Evolutionary conservation across 1,284 basidiomycete species (phyloP), one percentile per base, ranked within the genome.

Genomic region (Veloboletus limbatus): DNA sequence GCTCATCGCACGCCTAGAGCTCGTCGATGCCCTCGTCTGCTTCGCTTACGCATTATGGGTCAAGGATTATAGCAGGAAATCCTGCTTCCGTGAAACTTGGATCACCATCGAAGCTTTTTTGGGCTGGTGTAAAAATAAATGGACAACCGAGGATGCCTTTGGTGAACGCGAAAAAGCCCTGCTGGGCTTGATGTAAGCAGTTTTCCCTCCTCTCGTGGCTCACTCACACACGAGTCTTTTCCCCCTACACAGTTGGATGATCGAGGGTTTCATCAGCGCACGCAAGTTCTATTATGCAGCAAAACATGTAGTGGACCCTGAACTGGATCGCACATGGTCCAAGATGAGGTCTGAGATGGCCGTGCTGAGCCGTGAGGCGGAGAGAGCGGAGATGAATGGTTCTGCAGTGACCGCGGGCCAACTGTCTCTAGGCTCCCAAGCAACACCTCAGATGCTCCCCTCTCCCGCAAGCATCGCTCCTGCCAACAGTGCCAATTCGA

Each of bases 21-120:
- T 84, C 33, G 65, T 87, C 33, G 85, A 88, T 62, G 81, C 84
- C 30, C 73, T 88, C 43, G 69, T 88, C 33, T 82, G 79, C 66
- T 88, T 88, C 63, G 76, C 82, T 4, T 88, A 87, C 62, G 76
- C 82, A 2, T 70, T 84, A 47, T 88, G 85, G 85, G 76, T 74
- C 60, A 79, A 73, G 56, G 86, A 88, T 52, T 78, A 78, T 54
- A 64, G 68, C 53, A 71, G 71, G 44, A 69, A 70, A 41, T 58
- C 61, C 8, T 84, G 79, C 60, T 72, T 72, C 57, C 69, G 69
- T 27, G 73, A 76, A 38, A 77, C 77, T 8, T 88, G 85, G 85
- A 57, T 67, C 10, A 84, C 79, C 14, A 79, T 82, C 54, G 73
- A 77, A 47, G 76, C 73, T 2, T 85, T 83, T 55, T 67, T 87